A percentile compares a stretch with the other conserved stretches of the same genome.
Conservation (phyloP, 345 rosid species). For the Noccaea caerulescens region DNA sequence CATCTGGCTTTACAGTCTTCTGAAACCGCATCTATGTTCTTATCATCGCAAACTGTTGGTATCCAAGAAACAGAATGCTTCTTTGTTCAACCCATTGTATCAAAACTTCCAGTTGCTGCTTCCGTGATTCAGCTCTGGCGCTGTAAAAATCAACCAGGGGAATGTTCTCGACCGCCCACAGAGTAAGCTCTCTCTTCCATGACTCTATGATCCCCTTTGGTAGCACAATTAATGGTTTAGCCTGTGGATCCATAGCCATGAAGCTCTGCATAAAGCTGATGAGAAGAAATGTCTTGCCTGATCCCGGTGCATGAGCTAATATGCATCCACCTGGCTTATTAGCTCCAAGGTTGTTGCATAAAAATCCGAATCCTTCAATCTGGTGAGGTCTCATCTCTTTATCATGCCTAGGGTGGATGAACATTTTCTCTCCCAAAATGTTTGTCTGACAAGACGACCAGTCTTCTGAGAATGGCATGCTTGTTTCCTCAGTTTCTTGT, state of each 20-base stretch:
- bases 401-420: slow-evolving; percentile 86
- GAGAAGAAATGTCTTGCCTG: slow-evolving; percentile 92
- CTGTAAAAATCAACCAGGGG: slow-evolving; percentile 75
- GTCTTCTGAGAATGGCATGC: slow-evolving; percentile 42
- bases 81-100: slow-evolving; percentile 68
- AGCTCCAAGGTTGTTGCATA: slow-evolving; percentile 65
- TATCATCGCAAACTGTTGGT: slow-evolving; percentile 75
- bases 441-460: slow-evolving; percentile 48
- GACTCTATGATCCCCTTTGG: slow-evolving; percentile 84
- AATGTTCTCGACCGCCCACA: slow-evolving; percentile 79
- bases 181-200: slow-evolving; percentile 86
- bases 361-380: slow-evolving; percentile 78
- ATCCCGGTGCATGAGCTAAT: slow-evolving; percentile 97
- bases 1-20: slow-evolving; percentile 55
- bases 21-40: slow-evolving; percentile 36
- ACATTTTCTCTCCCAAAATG: slow-evolving; percentile 57
- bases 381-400: slow-evolving; percentile 92
- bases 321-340: slow-evolving; percentile 92
- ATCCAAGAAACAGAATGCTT: slow-evolving; percentile 86
- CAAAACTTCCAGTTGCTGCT: slow-evolving; percentile 70
- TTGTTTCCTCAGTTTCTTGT: slow-evolving; percentile 50
- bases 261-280: slow-evolving; percentile 92
- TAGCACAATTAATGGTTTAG: slow-evolving; percentile 79
- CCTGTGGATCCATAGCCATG: slow-evolving; percentile 76
- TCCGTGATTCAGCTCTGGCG: slow-evolving; percentile 67